Percentiles rank a stretch among this genome's conserved stretches.
Evolutionary conservation across 208 protist species (phyloP).

Genomic region (Acanthamoeba polyphaga): DNA sequence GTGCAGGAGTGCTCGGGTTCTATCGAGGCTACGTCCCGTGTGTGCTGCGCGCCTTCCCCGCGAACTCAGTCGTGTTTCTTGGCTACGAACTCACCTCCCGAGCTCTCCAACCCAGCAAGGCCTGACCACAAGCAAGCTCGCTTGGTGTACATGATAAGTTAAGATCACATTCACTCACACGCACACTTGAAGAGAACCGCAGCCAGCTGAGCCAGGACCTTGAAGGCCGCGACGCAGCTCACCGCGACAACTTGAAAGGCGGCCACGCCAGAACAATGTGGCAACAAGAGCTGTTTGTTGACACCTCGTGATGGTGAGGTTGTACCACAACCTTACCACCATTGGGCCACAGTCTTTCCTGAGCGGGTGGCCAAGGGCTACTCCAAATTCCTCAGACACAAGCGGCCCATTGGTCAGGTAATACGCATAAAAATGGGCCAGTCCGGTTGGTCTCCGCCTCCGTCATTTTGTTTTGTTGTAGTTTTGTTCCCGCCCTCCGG

Average conservation of each 20-base stretch:
- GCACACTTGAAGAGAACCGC: too few relatives aligned
- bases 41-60: slow-evolving; percentile 21
- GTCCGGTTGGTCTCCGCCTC: background rate
- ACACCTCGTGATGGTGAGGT: too few relatives aligned
- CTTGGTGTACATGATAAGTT: too few relatives aligned
- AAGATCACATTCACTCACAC: too few relatives aligned
- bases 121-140: background rate
- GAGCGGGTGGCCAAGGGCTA: background rate
- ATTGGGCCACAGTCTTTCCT: background rate
- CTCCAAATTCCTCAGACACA: background rate
- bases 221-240: too few relatives aligned
- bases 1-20: background rate
- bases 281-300: too few relatives aligned
- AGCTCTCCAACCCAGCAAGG: background rate
- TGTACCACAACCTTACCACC: too few relatives aligned
- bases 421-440: background rate
- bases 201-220: too few relatives aligned
- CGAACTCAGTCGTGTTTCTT: slow-evolving; percentile 45
- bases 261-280: too few relatives aligned
- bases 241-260: too few relatives aligned
- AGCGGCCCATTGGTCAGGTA: background rate
- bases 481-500: background rate
- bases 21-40: slow-evolving; percentile 33
- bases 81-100: slow-evolving; percentile 18
- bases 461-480: background rate